A percentile compares a stretch with the other conserved stretches of the same genome.
Conservation (phyloP, 1,284 basidiomycete genomes). For the Hortiboletus rubellus region DNA sequence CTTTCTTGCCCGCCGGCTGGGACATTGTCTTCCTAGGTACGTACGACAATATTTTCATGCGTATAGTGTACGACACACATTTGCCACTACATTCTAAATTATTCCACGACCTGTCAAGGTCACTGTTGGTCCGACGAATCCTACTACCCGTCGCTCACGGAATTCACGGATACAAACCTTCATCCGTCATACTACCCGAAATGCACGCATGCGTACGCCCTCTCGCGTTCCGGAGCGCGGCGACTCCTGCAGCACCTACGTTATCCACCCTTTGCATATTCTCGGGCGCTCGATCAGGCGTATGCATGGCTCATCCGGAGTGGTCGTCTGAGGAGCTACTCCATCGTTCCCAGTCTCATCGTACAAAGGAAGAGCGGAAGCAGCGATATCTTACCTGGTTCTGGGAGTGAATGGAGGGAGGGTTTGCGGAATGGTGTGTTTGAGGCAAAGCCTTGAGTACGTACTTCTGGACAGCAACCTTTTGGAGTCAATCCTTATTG, state of each 20-base stretch:
- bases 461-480: neutral
- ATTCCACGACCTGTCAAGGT: slow-evolving; percentile 39
- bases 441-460: slow-evolving; percentile 2
- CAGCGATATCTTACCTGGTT: slow-evolving; percentile 55
- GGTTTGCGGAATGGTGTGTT: slow-evolving; percentile 51
- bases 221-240: slow-evolving; percentile 55
- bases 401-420: slow-evolving; percentile 59
- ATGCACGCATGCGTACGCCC: slow-evolving; percentile 68
- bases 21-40: slow-evolving; percentile 74
- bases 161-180: slow-evolving; percentile 27
- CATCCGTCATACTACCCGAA: slow-evolving; percentile 61
- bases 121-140: slow-evolving; percentile 75
- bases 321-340: slow-evolving; percentile 55
- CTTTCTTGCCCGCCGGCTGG: slow-evolving; percentile 61
- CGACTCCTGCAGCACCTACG: slow-evolving; percentile 54
- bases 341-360: slow-evolving; percentile 63
- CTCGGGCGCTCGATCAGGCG: slow-evolving; percentile 75
- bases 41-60: slow-evolving; percentile 11
- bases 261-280: slow-evolving; percentile 69
- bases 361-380: slow-evolving; percentile 56
- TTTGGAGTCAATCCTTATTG: neutral
- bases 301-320: slow-evolving; percentile 65
- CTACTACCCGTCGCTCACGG: slow-evolving; percentile 35
- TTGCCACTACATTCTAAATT: neutral
- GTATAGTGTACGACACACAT: neutral